Evolutionary conservation across 176 grass and related monocot genomes (phyloP), one percentile per base, ranked within the genome.

Genomic region (Phoenix roebelenii): DNA sequence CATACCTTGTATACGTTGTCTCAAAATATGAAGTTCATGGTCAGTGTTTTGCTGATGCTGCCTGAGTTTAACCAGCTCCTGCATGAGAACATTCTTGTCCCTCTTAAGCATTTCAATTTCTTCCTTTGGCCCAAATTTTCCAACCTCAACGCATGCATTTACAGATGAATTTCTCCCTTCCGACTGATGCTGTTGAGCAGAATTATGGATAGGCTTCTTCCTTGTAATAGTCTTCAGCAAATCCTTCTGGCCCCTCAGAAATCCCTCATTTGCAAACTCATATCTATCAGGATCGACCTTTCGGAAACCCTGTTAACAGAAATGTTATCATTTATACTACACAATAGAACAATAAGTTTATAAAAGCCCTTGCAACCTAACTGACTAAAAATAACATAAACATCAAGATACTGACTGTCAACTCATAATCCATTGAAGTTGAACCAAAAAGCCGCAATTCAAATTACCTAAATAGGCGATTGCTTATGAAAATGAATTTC

Each of bases 51-150:
- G 49, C 50, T 67, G 50, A 50, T 67, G 64, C 50, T 28, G 64
- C 64, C 51, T 52, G 15, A 67, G 50, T 29, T 67, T 54, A 54
- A 54, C 49, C 28, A 67, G 22, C 50, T 67, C 64, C 64, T 67
- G 64, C 64, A 67, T 54, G 16, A 67, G 64, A 3, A 54, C 17
- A 55, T 50, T 30, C 51, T 67, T 67, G n/a, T 67, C 64, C 64
- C 51, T 67, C 51, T 67, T 67, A 15, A 67, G 64, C 26, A 25
- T 25, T 20, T 67, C 64, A 67, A 67, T 67, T 54, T 55, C 64
- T 51, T 67, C 51, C 22, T 25, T 15, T 23, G 26, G 24, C 12
- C 50, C 51, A 19, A 30, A 52, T 18, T 67, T 54, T 29, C 50
- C 50, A 30, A 67, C 51, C 28, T 67, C 64, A 23, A 52, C 18